Base-by-base conservation (phyloP, 805 yeast species). In the Barnettozyma californica region DNA sequence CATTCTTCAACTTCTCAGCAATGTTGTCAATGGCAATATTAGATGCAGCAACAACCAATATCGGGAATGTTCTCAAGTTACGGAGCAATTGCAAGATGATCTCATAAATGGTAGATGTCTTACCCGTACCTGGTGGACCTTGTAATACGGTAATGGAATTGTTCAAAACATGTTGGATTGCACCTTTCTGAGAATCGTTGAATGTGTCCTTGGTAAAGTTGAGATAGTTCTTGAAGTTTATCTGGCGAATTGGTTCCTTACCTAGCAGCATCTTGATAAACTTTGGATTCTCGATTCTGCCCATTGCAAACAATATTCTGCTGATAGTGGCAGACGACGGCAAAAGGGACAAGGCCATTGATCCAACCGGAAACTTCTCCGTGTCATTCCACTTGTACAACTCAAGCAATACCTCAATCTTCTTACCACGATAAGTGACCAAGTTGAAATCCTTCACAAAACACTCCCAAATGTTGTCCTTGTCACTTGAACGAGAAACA, bases 61-160 rank as follows among this genome's bases (percentile, higher is more conserved):
- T 79, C 3, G 89, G 89, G 55, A 73, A 79, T 2, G 81, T 73
- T 57, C 76, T 72, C 53, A 78, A 69, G 42, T 77, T 77, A 42
- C 73, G 75, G 46, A 83, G 68, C 50, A 81, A 69, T 56, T 81
- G 83, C 44, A 80, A 57, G 46, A 79, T 67, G 19, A 83, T 69
- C 57, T 84, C 91, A 43, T 83, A 80, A 25, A 85, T 67, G 0
- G 90, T 84, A 41, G 83, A 79, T 0, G 92, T 85, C 61, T 84
- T 84, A 47, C 92, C 92, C 0, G 92, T 85, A 13, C 91, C 92
- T 2, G 91, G 91, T 1, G 92, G 92, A 2, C 91, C 92, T 63
- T 84, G 91, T 18, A 85, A 70, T 16, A 84, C 55, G 3, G 81
- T 80, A 37, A 73, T 75, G 75, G 62, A 55, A 38, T 58, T 58